phyloP scores from a whole-genome alignment of 1,284 basidiomycete species.

The Moesziomyces sp. region DNA sequence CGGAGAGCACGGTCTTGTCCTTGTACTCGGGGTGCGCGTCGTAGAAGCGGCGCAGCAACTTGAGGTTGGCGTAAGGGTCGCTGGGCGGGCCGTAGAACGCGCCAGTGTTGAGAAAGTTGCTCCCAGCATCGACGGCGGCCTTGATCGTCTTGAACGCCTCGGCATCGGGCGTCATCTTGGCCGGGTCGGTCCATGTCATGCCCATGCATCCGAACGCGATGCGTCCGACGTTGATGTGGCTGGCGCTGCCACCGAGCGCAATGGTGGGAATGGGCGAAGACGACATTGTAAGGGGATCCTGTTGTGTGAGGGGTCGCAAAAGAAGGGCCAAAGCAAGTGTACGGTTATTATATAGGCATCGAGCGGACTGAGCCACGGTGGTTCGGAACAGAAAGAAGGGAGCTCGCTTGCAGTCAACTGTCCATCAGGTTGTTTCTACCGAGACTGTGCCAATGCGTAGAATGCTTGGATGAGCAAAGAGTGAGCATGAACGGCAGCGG shows the following conservation, averaged over 20 bases:
- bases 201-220: slow-evolving; percentile 59
- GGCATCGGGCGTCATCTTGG: slow-evolving; percentile 70
- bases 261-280: slow-evolving; percentile 58
- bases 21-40: slow-evolving; percentile 73
- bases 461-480: no score
- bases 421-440: no score
- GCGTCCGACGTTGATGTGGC: slow-evolving; percentile 42
- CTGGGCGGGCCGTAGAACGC: slow-evolving; percentile 70
- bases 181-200: slow-evolving; percentile 51
- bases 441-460: no score
- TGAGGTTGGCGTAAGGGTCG: slow-evolving; percentile 69
- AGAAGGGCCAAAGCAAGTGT: not conserved
- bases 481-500: no score
- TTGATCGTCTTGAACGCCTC: slow-evolving; percentile 75
- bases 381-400: no score
- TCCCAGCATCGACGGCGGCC: slow-evolving; percentile 72
- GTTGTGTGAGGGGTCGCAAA: not conserved
- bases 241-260: slow-evolving; percentile 49
- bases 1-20: slow-evolving; percentile 72
- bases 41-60: slow-evolving; percentile 71
- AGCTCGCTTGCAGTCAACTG: no score
- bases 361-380: no score
- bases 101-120: slow-evolving; percentile 70
- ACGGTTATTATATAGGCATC: no score
- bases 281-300: not conserved